Evolutionary conservation across 371 early-diverging fungal genomes (phyloP).

Genomic region (Capniomyces stellatus): DNA sequence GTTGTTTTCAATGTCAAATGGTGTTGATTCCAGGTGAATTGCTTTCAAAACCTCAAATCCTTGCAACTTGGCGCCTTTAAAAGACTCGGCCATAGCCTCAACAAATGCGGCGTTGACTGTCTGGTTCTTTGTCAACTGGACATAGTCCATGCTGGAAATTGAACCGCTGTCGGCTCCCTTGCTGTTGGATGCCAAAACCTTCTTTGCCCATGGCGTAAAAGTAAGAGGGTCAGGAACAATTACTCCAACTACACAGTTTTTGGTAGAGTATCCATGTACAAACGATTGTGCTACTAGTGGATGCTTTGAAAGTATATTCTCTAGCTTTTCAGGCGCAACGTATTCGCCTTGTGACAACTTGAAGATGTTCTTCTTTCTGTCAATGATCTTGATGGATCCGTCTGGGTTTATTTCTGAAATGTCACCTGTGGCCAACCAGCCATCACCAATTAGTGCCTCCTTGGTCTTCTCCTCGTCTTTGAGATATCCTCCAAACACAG

Average conservation of each 20-base stretch:
- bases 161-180: not conserved
- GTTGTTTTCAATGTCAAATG: constrained; percentile 69
- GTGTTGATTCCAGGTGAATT: constrained; percentile 44
- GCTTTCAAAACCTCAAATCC: constrained; percentile 59
- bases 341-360: constrained; percentile 96
- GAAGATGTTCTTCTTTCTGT: constrained; percentile 95
- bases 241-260: constrained; percentile 59
- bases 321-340: constrained; percentile 95
- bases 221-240: constrained; percentile 49
- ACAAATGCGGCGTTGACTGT: constrained; percentile 38
- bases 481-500: constrained; percentile 73
- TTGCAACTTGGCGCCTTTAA: constrained; percentile 23
- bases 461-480: constrained; percentile 69
- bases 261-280: constrained; percentile 75
- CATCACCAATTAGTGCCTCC: constrained; percentile 52
- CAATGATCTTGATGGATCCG: constrained; percentile 64
- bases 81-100: constrained; percentile 34
- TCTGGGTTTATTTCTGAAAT: constrained; percentile 64
- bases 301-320: constrained; percentile 55
- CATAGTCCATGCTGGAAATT: constrained; percentile 11
- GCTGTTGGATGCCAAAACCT: constrained; percentile 7
- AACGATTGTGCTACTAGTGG: constrained; percentile 55
- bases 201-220: constrained; percentile 21
- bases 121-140: constrained; percentile 34
- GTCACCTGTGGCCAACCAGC: constrained; percentile 94